Evolutionary conservation across 257 asterid genomes (phyloP).

Genomic region (Plantago elongata): DNA sequence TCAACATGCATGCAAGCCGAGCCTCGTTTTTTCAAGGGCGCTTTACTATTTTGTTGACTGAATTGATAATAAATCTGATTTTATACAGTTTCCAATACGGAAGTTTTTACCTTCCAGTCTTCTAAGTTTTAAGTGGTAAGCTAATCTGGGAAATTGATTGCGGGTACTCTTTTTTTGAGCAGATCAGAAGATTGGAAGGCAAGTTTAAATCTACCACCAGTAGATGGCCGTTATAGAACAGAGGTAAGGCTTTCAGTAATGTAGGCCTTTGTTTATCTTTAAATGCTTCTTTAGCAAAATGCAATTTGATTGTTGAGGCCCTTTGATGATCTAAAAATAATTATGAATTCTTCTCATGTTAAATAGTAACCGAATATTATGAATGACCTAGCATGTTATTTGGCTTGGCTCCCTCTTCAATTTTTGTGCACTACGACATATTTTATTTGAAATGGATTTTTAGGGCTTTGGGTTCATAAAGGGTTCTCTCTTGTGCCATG

Average conservation of each 20-base stretch:
- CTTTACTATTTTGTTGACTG: neutral
- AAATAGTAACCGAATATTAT: too few species aligned
- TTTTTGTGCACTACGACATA: neutral
- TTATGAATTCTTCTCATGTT: too few species aligned
- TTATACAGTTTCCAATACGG: neutral
- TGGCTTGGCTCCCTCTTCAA: neutral
- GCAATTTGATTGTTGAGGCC: neutral
- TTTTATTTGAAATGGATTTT: conserved; percentile 1
- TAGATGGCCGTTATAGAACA: conserved; percentile 72
- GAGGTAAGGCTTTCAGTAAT: conserved; percentile 46
- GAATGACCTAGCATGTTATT: too few species aligned
- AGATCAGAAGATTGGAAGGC: conserved; percentile 93
- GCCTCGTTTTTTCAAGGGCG: neutral
- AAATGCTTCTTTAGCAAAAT: neutral
- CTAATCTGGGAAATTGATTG: neutral
- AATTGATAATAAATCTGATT: conserved; percentile 9
- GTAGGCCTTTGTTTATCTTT: neutral
- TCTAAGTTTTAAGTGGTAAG: too few species aligned
- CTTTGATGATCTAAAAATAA: neutral
- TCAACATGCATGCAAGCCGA: neutral
- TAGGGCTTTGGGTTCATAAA: conserved; percentile 1
- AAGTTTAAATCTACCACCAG: conserved; percentile 54
- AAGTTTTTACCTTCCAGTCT: neutral
- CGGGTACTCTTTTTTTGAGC: conserved; percentile 12
- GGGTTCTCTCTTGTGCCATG: neutral